These are phyloP conservation scores for Cucurbita pepo DNA, from an alignment of 306 rosid genomes.

Conservation along the genomic window DNA sequence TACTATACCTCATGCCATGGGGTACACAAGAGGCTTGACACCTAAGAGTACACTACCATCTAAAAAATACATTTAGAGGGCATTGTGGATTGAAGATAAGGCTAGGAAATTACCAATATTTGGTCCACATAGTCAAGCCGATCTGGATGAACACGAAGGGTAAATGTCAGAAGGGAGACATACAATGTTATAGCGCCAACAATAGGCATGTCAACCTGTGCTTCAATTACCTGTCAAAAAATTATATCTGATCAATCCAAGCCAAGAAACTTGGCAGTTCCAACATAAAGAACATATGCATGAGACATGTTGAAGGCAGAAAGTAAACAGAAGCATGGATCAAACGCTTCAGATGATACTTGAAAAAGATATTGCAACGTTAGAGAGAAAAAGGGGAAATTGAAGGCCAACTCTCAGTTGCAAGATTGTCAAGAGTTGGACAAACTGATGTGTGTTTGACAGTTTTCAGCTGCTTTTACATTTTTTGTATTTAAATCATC, in stretches of 20 bases:
- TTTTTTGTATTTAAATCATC: not conserved
- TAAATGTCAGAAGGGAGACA: conserved; percentile 36
- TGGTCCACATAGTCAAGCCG: conserved; percentile 40
- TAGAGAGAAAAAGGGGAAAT: not conserved
- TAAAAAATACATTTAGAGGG: not conserved
- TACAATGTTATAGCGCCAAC: conserved; percentile 32
- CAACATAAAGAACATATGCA: not conserved
- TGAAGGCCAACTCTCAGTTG: not conserved
- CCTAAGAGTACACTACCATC: not conserved
- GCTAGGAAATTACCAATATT: conserved; percentile 23
- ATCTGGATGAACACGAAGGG: conserved; percentile 41
- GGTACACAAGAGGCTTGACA: not conserved
- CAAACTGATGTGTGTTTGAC: not conserved
- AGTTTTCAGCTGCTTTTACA: not conserved
- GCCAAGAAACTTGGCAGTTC: not conserved
- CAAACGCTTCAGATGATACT: not conserved
- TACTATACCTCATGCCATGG: not conserved
- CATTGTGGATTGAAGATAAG: not conserved
- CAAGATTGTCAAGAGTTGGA: not conserved
- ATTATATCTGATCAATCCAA: not conserved
- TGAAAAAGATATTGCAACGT: not conserved
- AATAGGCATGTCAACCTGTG: conserved; percentile 35
- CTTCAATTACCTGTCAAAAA: conserved; percentile 28
- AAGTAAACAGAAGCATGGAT: not conserved
- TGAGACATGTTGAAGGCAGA: not conserved